These are phyloP conservation scores for Solanum piurae DNA, from an alignment of 257 asterid species.

Conservation along the genomic window DNA sequence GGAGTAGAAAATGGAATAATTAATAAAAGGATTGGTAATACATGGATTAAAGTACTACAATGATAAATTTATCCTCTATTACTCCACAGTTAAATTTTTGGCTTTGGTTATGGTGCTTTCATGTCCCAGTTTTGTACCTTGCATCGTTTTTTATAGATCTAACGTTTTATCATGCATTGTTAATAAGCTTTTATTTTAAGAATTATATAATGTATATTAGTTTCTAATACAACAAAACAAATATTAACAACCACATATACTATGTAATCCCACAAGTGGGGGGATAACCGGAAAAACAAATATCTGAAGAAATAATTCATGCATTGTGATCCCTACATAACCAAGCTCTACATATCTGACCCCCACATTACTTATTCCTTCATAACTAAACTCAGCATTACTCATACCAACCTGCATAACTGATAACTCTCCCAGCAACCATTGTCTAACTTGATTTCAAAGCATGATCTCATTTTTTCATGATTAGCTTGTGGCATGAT, in stretches of 20 bases:
- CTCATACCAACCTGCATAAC: neutral
- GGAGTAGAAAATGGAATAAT: neutral
- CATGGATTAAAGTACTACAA: neutral
- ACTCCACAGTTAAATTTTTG: neutral
- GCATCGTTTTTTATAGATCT: neutral
- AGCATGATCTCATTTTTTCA: neutral
- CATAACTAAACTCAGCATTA: neutral
- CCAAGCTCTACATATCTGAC: neutral
- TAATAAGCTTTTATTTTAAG: neutral
- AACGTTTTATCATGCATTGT: neutral
- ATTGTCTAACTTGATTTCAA: neutral
- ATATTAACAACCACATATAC: too few species aligned
- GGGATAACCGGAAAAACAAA: neutral
- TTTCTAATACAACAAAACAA: neutral
- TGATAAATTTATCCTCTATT: neutral
- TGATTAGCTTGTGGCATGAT: neutral
- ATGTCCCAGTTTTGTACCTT: neutral
- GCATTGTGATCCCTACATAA: neutral
- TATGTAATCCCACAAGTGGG: neutral
- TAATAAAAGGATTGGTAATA: neutral
- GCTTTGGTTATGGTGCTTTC: neutral
- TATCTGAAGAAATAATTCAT: neutral
- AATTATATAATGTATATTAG: neutral
- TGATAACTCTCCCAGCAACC: neutral
- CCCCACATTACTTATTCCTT: neutral